A percentile compares a stretch with the other conserved stretches of the same genome.
These are phyloP conservation scores for Marchantia polymorpha DNA, from an alignment of 225 moss, liverwort and hornwort genomes.

Conservation along the genomic window DNA sequence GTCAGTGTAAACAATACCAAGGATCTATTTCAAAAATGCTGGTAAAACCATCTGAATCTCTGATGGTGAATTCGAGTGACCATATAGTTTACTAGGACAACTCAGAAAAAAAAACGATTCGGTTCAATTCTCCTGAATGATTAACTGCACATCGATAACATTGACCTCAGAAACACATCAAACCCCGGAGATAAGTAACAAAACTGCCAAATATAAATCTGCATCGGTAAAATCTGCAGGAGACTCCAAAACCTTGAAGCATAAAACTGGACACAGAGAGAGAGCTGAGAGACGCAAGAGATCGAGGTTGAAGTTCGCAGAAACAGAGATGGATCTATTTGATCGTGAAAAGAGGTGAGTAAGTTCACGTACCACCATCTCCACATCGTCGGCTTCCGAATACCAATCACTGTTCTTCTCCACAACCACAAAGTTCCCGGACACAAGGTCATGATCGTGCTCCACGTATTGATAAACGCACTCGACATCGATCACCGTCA, in stretches of 20 bases:
- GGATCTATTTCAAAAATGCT: too few species aligned
- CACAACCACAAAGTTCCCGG: conserved; percentile 75
- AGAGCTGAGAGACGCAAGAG: not conserved
- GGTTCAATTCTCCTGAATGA: too few species aligned
- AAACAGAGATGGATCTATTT: not conserved
- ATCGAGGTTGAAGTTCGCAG: not conserved
- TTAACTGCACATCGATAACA: too few species aligned
- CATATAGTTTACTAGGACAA: too few species aligned
- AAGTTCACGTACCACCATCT: conserved; percentile 58
- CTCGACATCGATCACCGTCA: conserved; percentile 54
- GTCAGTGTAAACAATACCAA: too few species aligned
- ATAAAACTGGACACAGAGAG: not conserved
- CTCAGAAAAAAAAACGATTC: too few species aligned
- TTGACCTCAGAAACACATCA: too few species aligned
- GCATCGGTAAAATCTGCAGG: not conserved
- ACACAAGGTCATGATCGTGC: conserved; percentile 53
- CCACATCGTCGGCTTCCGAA: conserved; percentile 58
- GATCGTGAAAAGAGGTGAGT: not conserved
- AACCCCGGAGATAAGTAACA: too few species aligned
- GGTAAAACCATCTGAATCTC: too few species aligned
- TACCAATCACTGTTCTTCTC: conserved; percentile 57
- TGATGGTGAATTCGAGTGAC: too few species aligned
- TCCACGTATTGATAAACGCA: conserved; percentile 70
- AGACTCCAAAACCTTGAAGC: not conserved
- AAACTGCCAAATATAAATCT: too few species aligned